Evolutionary conservation across 768 basidiomycete genomes (phyloP), one percentile per base, ranked within the genome.

Genomic region (Suillus discolor): DNA sequence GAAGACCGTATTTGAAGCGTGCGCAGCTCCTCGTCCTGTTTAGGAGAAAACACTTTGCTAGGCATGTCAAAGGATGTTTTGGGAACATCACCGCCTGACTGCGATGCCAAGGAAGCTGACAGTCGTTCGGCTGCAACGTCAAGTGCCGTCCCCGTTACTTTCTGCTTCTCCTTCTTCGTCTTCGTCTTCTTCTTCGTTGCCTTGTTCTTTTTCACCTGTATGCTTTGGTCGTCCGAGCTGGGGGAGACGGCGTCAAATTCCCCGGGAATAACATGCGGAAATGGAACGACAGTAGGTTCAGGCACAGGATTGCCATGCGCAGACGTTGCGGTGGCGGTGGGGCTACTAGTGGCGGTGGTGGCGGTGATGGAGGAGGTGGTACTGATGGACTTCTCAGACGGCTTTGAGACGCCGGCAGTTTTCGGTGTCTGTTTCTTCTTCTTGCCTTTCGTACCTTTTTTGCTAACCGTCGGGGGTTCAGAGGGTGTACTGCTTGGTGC

Each of bases 111-210:
- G 61, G 41, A 41, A 23, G 47, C 13, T 20, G 57, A 2, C 57
- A 9, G 66, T 47, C 15, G 65, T 42, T 13, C 69, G 55, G 16
- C 3, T 2, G 67, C 36, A 18, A 66, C 63, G 2, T 69, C 70
- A 69, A 12, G 59, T 63, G 34, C 6, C 16, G 6, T 61, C 47
- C 4, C 49, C 18, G 2, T 25, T 53, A 41, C 18, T 38, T 42
- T 34, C 31, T 6, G 28, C 51, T 53, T 16, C 68, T 62, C n/a
- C 61, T 39, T 71, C 73, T 51, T 51, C 49, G 42, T 70, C 76
- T 82, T 84, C 68, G 76, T 79, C 75, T 83, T 84, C 75, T 81
- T 82, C 76, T 82, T 82, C 74, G 80, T 81, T 28, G 73, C 62
- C 69, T 79, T 78, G 70, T 79, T 79, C 53, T 70, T 39, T 13